These are phyloP conservation scores for Fusarium luffae DNA, from an alignment of 2,329 filamentous ascomycete genomes.

Conservation along the genomic window DNA sequence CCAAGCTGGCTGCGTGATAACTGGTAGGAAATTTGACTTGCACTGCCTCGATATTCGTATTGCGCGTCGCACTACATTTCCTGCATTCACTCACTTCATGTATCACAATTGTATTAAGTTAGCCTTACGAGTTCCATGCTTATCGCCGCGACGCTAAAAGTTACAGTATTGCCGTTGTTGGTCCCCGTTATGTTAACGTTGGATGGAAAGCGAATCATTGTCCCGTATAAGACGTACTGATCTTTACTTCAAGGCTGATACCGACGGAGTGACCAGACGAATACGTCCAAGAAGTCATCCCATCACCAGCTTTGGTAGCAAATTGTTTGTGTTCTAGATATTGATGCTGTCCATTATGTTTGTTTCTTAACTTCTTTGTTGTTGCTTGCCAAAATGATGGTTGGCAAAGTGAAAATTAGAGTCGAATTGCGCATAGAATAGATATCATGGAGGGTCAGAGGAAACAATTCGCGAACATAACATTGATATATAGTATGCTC, in stretches of 20 bases:
- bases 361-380: background rate
- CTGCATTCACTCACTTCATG: background rate
- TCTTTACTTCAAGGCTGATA: background rate
- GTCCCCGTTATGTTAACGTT: background rate
- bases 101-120: background rate
- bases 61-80: background rate
- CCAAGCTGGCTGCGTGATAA: background rate
- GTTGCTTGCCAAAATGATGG: background rate
- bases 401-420: background rate
- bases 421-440: background rate
- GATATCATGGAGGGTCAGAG: background rate
- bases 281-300: background rate
- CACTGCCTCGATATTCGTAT: constrained; percentile 4
- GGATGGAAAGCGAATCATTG: background rate
- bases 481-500: background rate
- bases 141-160: background rate
- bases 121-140: background rate
- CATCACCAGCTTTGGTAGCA: background rate
- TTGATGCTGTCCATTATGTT: background rate
- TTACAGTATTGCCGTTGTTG: background rate
- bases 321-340: background rate
- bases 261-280: background rate
- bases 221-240: background rate
- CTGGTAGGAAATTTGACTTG: background rate
- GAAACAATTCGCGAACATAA: background rate